Percentiles rank a stretch among this genome's conserved stretches.
Evolutionary conservation across 2,329 filamentous ascomycete genomes (phyloP).

Genomic region (Exophiala aquamarina): DNA sequence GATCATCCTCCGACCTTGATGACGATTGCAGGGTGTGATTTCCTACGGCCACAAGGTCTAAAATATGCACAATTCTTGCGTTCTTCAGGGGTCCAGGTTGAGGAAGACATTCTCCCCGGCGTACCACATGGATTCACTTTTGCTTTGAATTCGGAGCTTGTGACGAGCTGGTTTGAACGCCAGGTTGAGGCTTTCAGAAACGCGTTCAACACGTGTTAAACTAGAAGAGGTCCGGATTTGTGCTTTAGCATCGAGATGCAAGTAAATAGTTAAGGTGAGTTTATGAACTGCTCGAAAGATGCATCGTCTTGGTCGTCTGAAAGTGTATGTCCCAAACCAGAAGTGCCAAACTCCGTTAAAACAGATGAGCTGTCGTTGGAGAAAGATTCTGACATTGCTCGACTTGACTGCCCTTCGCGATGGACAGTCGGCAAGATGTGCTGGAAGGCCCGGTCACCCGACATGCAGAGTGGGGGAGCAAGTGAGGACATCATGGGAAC

Average conservation of each 20-base stretch:
- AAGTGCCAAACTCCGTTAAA: no score
- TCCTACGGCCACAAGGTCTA: constrained; percentile 6
- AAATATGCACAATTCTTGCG: constrained; percentile 11
- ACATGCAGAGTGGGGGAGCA: neutral
- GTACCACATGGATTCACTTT: constrained; percentile 18
- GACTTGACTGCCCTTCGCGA: no score
- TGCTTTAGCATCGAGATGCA: neutral
- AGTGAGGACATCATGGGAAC: constrained; percentile 5
- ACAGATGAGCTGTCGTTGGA: no score
- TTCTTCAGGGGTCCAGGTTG: constrained; percentile 4
- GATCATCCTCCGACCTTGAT: constrained; percentile 8
- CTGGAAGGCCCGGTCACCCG: no score
- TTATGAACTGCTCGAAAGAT: no score
- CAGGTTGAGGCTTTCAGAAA: constrained; percentile 3
- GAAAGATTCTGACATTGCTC: no score
- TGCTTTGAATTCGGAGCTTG: constrained; percentile 3
- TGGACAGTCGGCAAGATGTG: no score
- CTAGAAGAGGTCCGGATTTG: no score
- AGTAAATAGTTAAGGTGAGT: neutral
- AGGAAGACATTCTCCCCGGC: constrained; percentile 10
- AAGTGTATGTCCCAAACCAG: no score
- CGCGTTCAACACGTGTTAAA: constrained; percentile 2
- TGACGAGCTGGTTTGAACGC: constrained; percentile 6
- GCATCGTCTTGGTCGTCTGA: no score
- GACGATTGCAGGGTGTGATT: constrained; percentile 12